phyloP scores from a whole-genome alignment of 495 filamentous ascomycete species.

The Cryomyces antarcticus region DNA sequence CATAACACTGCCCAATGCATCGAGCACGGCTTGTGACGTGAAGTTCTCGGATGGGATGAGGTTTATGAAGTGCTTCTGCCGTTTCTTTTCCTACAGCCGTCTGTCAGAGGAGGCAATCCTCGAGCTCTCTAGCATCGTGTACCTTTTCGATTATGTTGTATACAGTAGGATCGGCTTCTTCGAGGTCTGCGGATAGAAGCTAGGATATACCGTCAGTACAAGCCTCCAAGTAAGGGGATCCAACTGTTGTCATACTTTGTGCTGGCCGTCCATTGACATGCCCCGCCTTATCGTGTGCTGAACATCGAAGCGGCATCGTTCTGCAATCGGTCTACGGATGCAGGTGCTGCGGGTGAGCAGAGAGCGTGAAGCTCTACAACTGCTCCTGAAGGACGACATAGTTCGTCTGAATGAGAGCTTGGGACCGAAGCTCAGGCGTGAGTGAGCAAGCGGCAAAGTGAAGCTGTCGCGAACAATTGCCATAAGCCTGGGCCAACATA shows the following conservation, averaged over 20 bases:
- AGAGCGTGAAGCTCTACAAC: slow-evolving; percentile 5
- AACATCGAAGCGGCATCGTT: neutral
- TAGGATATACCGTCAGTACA: slow-evolving; percentile 17
- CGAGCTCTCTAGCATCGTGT: slow-evolving; percentile 5
- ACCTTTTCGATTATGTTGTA: slow-evolving; percentile 83
- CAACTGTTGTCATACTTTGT: slow-evolving; percentile 27
- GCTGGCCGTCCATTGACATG: slow-evolving; percentile 37
- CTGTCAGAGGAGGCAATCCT: neutral
- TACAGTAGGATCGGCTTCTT: slow-evolving; percentile 71
- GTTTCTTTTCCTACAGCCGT: slow-evolving; percentile 55
- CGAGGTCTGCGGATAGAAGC: slow-evolving; percentile 59
- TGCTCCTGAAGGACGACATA: slow-evolving; percentile 9
- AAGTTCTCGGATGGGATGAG: slow-evolving; percentile 98
- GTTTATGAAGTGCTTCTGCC: slow-evolving; percentile 96
- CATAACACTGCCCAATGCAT: slow-evolving; percentile 95
- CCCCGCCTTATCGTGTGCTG: slow-evolving; percentile 17
- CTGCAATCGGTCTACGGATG: neutral
- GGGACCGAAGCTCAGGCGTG: neutral
- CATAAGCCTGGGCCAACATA: too few relatives aligned
- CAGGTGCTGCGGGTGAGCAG: slow-evolving; percentile 2
- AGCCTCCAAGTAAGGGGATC: neutral
- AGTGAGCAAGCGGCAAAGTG: too few relatives aligned
- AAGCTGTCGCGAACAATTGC: too few relatives aligned
- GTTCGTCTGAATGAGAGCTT: neutral
- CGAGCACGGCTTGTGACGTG: slow-evolving; percentile 88